Evolutionary conservation across 176 grass and related monocot genomes (phyloP), one percentile per base, ranked within the genome.

Genomic region (Calamus simplicifolius): DNA sequence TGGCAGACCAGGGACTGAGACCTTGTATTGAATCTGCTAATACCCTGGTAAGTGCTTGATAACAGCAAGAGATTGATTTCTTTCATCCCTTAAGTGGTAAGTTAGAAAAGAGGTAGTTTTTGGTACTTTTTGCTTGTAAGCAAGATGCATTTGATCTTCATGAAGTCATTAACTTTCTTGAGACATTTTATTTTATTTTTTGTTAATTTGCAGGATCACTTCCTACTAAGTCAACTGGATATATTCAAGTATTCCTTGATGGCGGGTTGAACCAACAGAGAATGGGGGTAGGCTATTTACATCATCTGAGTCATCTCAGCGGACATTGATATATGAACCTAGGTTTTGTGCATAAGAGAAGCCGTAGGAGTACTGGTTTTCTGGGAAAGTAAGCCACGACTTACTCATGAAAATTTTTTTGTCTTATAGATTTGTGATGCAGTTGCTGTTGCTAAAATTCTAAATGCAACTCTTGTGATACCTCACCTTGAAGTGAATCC

Each of bases 241-340:
- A 82, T 65, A 79, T 97, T 59, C 93, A 97, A 81, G 87, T 97
- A 69, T 97, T 97, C 78, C 87, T 97, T 75, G 93, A 97, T 52
- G 93, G 93, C 52, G 93, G 93, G 69, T 70, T 97, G 54, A 97
- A 97, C 51, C 93, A 97, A 63, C 93, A 97, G 75, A 88, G 87
- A 64, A 97, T 97, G 84, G 87, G 81, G 79, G 93, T 97, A 91
- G 82, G 48, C 5, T 17, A 54, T 43, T 43, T 13, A 43, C 8
- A 3, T 43, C 35, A 43, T 43, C 8, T 43, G 35, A 13, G 35
- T 43, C 2, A 43, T 43, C 35, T 43, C 2, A 43, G 35, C 2
- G 1, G 35, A 43, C 35, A 12, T 43, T 35, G 31, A 12, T 43
- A 43, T 43, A 43, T 43, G 35, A 43, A 43, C 35, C 8, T 43